Conservation (phyloP, 495 filamentous ascomycete genomes). For the Bombardia bombarda region DNA sequence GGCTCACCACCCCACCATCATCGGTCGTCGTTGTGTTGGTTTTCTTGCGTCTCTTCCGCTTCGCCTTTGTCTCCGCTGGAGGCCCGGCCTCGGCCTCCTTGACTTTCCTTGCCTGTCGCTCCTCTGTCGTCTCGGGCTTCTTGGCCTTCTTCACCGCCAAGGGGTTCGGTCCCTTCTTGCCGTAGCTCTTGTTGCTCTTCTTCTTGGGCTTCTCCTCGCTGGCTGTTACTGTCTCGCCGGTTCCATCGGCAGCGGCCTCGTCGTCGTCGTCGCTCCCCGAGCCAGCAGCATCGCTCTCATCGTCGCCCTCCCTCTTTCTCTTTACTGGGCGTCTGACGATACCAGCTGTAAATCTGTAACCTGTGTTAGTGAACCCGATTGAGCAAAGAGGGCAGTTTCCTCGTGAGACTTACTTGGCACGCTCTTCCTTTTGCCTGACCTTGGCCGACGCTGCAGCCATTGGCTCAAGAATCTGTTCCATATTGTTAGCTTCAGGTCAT, state of each 20-base stretch:
- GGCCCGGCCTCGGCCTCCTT: neutral
- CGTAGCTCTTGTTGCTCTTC: slow-evolving; percentile 50
- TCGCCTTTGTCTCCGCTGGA: slow-evolving; percentile 22
- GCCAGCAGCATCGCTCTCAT: slow-evolving; percentile 17
- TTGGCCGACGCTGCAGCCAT: slow-evolving; percentile 60
- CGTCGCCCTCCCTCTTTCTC: slow-evolving; percentile 48
- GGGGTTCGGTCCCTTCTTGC: slow-evolving; percentile 81
- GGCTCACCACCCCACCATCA: slow-evolving; percentile 4
- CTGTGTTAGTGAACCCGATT: slow-evolving; percentile 3
- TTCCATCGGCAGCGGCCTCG: slow-evolving; percentile 15
- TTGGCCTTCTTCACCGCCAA: slow-evolving; percentile 72
- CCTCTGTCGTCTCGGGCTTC: slow-evolving; percentile 11
- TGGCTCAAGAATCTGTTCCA: slow-evolving; percentile 53
- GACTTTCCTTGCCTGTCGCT: slow-evolving; percentile 10
- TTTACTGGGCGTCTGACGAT: slow-evolving; percentile 25
- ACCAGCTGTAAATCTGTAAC: slow-evolving; percentile 18
- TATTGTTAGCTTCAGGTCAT: neutral
- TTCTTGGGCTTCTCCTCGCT: slow-evolving; percentile 39
- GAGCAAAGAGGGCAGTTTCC: neutral
- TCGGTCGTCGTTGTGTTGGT: slow-evolving; percentile 16
- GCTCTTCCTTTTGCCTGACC: slow-evolving; percentile 60
- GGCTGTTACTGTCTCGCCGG: too few species aligned
- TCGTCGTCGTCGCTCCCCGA: slow-evolving; percentile 17
- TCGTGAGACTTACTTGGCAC: slow-evolving; percentile 57
- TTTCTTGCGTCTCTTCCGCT: slow-evolving; percentile 40